phyloP scores from a whole-genome alignment of 2,329 filamentous ascomycete species.

The Graphilbum fragrans region DNA sequence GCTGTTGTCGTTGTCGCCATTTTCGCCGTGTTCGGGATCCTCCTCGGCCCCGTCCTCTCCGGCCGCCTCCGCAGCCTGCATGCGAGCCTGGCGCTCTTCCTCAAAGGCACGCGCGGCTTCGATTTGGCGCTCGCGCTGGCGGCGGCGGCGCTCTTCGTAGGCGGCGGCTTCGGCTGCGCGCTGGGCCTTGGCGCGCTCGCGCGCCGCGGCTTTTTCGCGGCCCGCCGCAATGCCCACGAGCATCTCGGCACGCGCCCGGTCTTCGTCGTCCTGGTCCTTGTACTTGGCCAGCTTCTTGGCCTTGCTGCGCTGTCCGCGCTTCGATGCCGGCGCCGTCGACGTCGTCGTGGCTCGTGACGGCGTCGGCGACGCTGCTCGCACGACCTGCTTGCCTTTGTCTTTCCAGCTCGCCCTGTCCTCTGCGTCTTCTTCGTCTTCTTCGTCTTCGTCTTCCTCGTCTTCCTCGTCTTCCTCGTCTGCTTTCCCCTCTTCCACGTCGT shows the following conservation, averaged over 20 bases:
- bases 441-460: background rate
- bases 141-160: constrained; percentile 60
- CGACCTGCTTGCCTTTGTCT: constrained; percentile 8
- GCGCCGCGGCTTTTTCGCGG: constrained; percentile 55
- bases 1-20: constrained; percentile 46
- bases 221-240: constrained; percentile 70
- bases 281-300: constrained; percentile 90
- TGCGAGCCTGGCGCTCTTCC: constrained; percentile 48
- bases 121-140: constrained; percentile 69
- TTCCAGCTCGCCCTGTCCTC: constrained; percentile 11
- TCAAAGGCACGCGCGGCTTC: constrained; percentile 67
- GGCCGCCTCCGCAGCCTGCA: constrained; percentile 45
- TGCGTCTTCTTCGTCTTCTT: constrained; percentile 10
- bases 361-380: background rate
- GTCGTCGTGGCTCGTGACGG: constrained; percentile 1
- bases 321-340: constrained; percentile 24
- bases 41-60: constrained; percentile 46
- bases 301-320: constrained; percentile 69
- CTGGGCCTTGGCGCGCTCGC: constrained; percentile 52
- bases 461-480: background rate
- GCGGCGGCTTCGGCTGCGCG: constrained; percentile 62
- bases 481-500: background rate
- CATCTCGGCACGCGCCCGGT: constrained; percentile 69
- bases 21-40: constrained; percentile 47
- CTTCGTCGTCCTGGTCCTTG: constrained; percentile 87